A percentile compares a stretch with the other conserved stretches of the same genome.
phyloP scores from a whole-genome alignment of 768 basidiomycete genomes.

The Leccinum variicolor region DNA sequence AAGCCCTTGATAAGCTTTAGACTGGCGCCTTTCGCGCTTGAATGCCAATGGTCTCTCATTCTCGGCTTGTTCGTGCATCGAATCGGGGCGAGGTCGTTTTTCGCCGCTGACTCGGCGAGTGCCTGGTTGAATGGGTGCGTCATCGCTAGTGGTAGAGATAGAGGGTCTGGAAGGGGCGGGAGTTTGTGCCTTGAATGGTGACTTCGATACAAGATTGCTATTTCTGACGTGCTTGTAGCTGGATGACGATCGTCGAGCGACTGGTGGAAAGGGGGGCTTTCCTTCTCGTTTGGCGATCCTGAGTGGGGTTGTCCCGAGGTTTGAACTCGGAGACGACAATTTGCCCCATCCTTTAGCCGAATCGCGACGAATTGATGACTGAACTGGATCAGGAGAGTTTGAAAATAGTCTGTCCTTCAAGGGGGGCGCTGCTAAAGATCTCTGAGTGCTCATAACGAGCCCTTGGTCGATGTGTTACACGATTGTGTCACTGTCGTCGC shows the following conservation, averaged over 20 bases:
- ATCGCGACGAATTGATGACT: conserved; percentile 59
- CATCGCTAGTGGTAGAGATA: conserved; percentile 6
- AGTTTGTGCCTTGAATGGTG: conserved; percentile 74
- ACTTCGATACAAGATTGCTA: conserved; percentile 81
- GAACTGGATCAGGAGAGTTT: conserved; percentile 61
- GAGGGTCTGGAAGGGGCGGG: conserved; percentile 41
- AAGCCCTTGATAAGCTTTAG: conserved; percentile 69
- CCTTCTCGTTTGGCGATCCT: conserved; percentile 72
- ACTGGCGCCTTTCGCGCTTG: conserved; percentile 73
- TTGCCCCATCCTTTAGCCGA: conserved; percentile 64
- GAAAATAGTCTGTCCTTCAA: conserved; percentile 58
- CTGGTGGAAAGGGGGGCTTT: conserved; percentile 40
- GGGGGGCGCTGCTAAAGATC: conserved; percentile 38
- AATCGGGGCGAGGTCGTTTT: conserved; percentile 70
- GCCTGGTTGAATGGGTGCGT: conserved; percentile 11
- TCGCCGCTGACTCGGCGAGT: conserved; percentile 65
- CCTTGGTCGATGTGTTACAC: not conserved
- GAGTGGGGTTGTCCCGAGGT: conserved; percentile 54
- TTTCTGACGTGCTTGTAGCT: conserved; percentile 77
- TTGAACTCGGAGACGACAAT: conserved; percentile 31
- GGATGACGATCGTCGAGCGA: conserved; percentile 70
- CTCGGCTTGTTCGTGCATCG: conserved; percentile 68
- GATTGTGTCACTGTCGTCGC: conserved; percentile 16
- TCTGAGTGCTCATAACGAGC: conserved; percentile 28
- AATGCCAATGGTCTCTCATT: conserved; percentile 68